Evolutionary conservation across 2,329 filamentous ascomycete species (phyloP), one percentile per base, ranked within the genome.

Genomic region (Phialophora tarda): DNA sequence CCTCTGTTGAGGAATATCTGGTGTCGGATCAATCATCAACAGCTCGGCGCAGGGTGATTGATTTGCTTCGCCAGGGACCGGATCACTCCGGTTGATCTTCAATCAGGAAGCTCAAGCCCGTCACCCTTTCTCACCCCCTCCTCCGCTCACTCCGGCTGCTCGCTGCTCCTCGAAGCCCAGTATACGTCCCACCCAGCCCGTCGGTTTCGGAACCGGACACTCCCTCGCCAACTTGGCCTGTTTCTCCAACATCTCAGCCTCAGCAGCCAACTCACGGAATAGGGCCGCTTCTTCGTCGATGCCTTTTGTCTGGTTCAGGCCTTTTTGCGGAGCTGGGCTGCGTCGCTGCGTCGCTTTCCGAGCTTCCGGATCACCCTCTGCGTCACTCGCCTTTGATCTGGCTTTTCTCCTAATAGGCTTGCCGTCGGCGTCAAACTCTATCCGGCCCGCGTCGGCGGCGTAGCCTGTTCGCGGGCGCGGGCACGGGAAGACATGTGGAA

Each of bases 141-240:
- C 62, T 30, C 58, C 58, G 26, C 62, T 63, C 28, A 26, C 53
- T 12, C 28, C 50, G 7, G 44, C 62, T 23, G 34, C 34, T 38
- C 47, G 50, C 47, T 63, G 65, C 1, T 69, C 66, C 48, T 68
- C 58, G n/a, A 71, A 70, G 8, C 71, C 71, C 68, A 95, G 79
- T 72, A 94, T 82, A 75, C 91, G 86, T 12, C 91, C 91, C 54
- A 96, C 80, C 38, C 93, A 80, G 2, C 93, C 93, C 34, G 88
- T 84, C 0, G 95, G 94, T 79, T 97, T 97, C 4, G 95, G 95
- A 12, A 99, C 88, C 0, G 95, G 95, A 76, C 95, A 99, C 76
- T 96, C 92, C 74, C 92, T 85, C 75, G 66, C 68, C 76, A 95
- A 91, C 74, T 92, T 85, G 75, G 69, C 66, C 54, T 79, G 75